phyloP scores from a whole-genome alignment of 164 flowering plant genomes.

The Magnolia sinica region DNA sequence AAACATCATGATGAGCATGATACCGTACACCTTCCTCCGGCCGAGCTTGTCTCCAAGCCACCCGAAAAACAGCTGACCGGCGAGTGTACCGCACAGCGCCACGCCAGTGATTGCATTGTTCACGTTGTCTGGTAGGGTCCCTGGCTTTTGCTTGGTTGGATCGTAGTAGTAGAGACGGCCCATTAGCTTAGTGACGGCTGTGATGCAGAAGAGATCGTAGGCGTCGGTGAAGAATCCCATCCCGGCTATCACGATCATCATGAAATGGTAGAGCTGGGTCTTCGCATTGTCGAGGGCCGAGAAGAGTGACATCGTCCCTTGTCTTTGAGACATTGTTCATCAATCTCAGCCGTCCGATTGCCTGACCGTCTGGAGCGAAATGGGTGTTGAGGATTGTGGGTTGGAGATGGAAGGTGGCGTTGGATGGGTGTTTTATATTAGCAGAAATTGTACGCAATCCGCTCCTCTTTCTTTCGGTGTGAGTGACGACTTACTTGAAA shows the following conservation, averaged over 20 bases:
- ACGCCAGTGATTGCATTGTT: slow-evolving; percentile 44
- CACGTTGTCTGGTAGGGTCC: slow-evolving; percentile 35
- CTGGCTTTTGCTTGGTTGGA: slow-evolving; percentile 18
- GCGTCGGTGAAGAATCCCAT: slow-evolving; percentile 76
- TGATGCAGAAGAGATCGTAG: slow-evolving; percentile 58
- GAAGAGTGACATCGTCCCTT: slow-evolving; percentile 25
- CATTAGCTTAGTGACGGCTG: slow-evolving; percentile 46
- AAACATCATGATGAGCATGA: slow-evolving; percentile 54
- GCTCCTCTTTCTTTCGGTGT: too few species aligned
- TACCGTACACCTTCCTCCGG: slow-evolving; percentile 48
- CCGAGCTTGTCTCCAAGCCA: slow-evolving; percentile 62
- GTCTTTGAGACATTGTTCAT: neutral
- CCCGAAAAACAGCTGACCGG: slow-evolving; percentile 53
- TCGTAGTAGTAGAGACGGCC: slow-evolving; percentile 51
- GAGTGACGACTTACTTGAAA: too few species aligned
- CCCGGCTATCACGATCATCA: slow-evolving; percentile 48
- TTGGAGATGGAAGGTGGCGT: too few species aligned
- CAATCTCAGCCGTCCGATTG: too few species aligned
- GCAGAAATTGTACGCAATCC: too few species aligned
- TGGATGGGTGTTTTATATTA: too few species aligned
- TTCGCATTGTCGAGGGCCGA: slow-evolving; percentile 46
- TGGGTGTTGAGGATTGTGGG: too few species aligned
- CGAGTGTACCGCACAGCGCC: slow-evolving; percentile 48
- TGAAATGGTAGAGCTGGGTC: slow-evolving; percentile 56
- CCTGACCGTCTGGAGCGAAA: too few species aligned